Evolutionary conservation across 306 rosid species (phyloP).

Genomic region (cucumber (Cucumis sativus)): DNA sequence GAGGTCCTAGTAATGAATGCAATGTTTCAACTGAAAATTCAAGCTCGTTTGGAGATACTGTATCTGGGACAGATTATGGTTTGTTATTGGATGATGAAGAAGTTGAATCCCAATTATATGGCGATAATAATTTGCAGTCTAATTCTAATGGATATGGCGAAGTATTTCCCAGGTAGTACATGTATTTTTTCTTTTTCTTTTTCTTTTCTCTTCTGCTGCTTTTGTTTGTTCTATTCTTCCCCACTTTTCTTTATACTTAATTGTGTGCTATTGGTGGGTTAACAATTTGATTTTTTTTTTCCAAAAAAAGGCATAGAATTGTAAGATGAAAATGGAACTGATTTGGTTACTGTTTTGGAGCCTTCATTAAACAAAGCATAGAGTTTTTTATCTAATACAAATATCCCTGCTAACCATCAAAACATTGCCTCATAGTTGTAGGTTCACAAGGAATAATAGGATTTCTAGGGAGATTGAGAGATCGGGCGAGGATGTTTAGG

Average conservation of each 20-base stretch:
- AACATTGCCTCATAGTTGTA: neutral
- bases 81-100: constrained; percentile 32
- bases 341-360: neutral
- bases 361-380: neutral
- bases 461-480: no score
- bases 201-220: neutral
- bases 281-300: neutral
- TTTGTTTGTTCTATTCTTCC: neutral
- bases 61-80: constrained; percentile 32
- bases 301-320: no score
- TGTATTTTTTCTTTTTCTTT: neutral
- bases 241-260: neutral
- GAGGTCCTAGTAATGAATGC: constrained; percentile 18
- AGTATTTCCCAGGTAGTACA: constrained; percentile 34
- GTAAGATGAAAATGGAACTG: neutral
- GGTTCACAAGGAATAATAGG: neutral
- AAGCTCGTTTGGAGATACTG: constrained; percentile 66
- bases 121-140: constrained; percentile 15
- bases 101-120: constrained; percentile 33
- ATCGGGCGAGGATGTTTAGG: no score
- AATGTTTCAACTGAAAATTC: constrained; percentile 38
- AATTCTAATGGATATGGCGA: constrained; percentile 23
- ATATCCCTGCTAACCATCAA: neutral
- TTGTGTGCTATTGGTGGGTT: neutral
- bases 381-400: neutral